phyloP scores from a whole-genome alignment of 73 alveolate genomes.

The Paramecium biaurelia region DNA sequence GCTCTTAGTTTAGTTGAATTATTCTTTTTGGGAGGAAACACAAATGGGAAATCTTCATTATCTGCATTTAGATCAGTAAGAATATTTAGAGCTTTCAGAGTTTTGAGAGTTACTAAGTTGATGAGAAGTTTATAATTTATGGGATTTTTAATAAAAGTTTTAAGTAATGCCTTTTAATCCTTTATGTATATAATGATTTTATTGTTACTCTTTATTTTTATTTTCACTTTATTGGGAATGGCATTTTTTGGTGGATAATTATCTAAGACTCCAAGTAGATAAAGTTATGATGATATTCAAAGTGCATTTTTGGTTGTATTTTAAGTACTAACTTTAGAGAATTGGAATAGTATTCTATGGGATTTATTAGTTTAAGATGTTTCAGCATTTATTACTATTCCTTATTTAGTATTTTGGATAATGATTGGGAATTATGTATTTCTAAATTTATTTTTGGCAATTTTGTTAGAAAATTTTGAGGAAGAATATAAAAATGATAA shows the following conservation, averaged over 20 bases:
- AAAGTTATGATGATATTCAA: not conserved
- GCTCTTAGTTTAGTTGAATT: conserved; percentile 57
- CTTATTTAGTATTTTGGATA: conserved; percentile 89
- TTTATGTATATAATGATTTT: conserved; percentile 78
- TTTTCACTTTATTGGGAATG: conserved; percentile 68
- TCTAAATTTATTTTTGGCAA: conserved; percentile 92
- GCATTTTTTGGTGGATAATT: not conserved
- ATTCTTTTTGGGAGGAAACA: conserved; percentile 22
- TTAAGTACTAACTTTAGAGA: conserved; percentile 75
- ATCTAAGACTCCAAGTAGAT: not conserved
- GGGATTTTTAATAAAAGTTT: conserved; percentile 75
- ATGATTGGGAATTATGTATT: conserved; percentile 94
- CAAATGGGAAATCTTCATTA: conserved; percentile 48
- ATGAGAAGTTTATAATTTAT: conserved; percentile 75
- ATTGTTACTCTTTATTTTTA: conserved; percentile 75
- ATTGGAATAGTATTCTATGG: conserved; percentile 77
- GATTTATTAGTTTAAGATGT: conserved; percentile 54
- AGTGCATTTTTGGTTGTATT: conserved; percentile 18
- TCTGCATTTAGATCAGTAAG: conserved; percentile 76
- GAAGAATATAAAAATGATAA: conserved; percentile 48
- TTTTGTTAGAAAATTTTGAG: conserved; percentile 85
- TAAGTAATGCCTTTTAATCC: conserved; percentile 68
- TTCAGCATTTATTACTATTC: conserved; percentile 64
- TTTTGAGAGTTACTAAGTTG: conserved; percentile 83
- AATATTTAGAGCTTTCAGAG: conserved; percentile 82